Base-by-base conservation (phyloP, 768 basidiomycete genomes). In the Termitomyces sp. region DNA sequence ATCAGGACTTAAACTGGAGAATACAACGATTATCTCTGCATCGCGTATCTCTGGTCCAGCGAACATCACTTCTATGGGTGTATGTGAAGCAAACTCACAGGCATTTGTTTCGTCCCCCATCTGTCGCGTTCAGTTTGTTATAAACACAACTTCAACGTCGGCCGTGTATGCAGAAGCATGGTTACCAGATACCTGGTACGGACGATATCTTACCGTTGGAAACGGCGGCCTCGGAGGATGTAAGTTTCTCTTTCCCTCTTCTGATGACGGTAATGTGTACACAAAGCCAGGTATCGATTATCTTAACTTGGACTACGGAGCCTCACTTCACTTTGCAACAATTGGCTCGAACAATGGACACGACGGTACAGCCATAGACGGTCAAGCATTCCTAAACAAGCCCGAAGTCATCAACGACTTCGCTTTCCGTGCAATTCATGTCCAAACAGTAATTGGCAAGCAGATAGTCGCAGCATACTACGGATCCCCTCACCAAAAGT, bases 341-440 rank as follows among this genome's bases (percentile, higher is more conserved):
- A 46, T 60, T 18, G 59, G 39, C n/a, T 61, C 60, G 1, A 55
- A 61, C 37, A 58, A 61, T 20, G 60, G 60, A 8, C 60, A 61
- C 24, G 57, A 58, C 43, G 52, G 56, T 22, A 7, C 31, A 16
- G 4, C n/a, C 9, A 9, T 31, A 0, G 44, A 54, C 16, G 60
- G 56, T 5, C 16, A 20, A 41, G 39, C 18, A 20, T 29, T 36
- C 37, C n/a, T 18, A 2, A 26, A 59, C 16, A n/a, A 41, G n/a
- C 55, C 58, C 18, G 58, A 62, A 43, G 61, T 59, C 58, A 59
- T 62, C 51, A 57, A 58, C 27, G 61, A 61, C 47, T 61, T 56
- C 16, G 54, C 61, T 5, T 59, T 44, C 41, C 57, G 61, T 2
- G 53, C 61, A 16, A 50, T 55, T n/a, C 58, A 62, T 27, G 51